These are phyloP conservation scores for Zasmidium angulare DNA, from an alignment of 2,329 filamentous ascomycete genomes.

Conservation along the genomic window DNA sequence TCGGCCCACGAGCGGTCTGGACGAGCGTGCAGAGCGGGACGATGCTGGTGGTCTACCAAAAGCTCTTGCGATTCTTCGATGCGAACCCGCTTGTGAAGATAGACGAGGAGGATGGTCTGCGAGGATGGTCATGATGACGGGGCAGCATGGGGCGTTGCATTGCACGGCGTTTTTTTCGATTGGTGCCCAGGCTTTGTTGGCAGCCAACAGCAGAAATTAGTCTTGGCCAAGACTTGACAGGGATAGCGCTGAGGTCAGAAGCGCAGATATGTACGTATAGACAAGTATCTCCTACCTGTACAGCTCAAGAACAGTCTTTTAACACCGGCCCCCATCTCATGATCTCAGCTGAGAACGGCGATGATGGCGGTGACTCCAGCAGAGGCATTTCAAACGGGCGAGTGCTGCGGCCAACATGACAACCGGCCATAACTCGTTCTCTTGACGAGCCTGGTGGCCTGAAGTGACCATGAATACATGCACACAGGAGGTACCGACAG, in stretches of 20 bases:
- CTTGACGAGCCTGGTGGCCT: no score
- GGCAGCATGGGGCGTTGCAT: neutral
- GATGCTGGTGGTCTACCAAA: conserved; percentile 95
- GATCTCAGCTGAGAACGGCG: no score
- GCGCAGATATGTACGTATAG: neutral
- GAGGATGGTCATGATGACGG: conserved; percentile 16
- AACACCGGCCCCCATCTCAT: neutral
- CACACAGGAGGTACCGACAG: no score
- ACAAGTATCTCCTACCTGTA: neutral
- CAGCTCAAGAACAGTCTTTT: neutral
- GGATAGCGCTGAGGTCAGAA: neutral
- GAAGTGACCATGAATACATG: no score
- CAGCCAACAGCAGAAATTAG: neutral
- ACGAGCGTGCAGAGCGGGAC: conserved; percentile 95
- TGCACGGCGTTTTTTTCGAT: neutral
- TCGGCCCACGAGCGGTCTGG: conserved; percentile 91
- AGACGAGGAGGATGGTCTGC: conserved; percentile 25
- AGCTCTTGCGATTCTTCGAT: conserved; percentile 75
- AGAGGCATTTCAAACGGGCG: no score
- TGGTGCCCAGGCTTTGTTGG: neutral
- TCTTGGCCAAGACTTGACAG: neutral
- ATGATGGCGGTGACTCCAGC: no score
- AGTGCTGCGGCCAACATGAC: no score
- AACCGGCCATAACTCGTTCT: no score
- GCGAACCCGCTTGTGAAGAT: conserved; percentile 42